These are phyloP conservation scores for Protomyces lactucae-debilis DNA, from an alignment of 1,139 yeast genomes.

Conservation along the genomic window DNA sequence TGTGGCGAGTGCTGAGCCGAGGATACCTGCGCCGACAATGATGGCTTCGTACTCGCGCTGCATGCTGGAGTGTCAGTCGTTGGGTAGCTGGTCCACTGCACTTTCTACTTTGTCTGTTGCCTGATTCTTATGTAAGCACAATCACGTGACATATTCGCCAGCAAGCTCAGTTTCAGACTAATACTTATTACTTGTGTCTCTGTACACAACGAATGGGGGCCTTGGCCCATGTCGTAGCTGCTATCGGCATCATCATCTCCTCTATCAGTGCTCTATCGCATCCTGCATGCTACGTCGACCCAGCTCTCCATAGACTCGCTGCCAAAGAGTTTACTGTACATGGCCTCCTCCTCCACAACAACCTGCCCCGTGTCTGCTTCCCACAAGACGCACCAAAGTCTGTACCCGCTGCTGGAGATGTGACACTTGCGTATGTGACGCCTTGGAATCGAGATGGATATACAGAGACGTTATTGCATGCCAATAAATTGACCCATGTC, in stretches of 20 bases:
- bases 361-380: not conserved
- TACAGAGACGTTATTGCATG: slow-evolving; percentile 2
- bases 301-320: not conserved
- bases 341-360: not conserved
- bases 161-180: not conserved
- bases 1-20: slow-evolving; percentile 90
- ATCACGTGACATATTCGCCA: not conserved
- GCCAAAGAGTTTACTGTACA: not conserved
- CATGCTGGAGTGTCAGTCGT: not conserved
- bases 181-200: not conserved
- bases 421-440: slow-evolving; percentile 12
- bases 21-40: slow-evolving; percentile 90
- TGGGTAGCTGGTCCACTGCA: not conserved
- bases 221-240: not conserved
- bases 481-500: slow-evolving; percentile 10
- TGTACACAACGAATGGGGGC: not conserved
- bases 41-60: slow-evolving; percentile 51
- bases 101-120: not conserved
- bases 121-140: not conserved
- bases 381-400: not conserved
- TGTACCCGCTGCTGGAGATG: not conserved
- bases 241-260: too few relatives aligned
- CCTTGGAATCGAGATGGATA: slow-evolving; percentile 23
- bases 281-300: not conserved
- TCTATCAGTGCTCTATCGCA: not conserved